A percentile compares a stretch with the other conserved stretches of the same genome.
Conservation (phyloP, 2,329 filamentous ascomycete genomes). For the Arthrobotrys megalospora region DNA sequence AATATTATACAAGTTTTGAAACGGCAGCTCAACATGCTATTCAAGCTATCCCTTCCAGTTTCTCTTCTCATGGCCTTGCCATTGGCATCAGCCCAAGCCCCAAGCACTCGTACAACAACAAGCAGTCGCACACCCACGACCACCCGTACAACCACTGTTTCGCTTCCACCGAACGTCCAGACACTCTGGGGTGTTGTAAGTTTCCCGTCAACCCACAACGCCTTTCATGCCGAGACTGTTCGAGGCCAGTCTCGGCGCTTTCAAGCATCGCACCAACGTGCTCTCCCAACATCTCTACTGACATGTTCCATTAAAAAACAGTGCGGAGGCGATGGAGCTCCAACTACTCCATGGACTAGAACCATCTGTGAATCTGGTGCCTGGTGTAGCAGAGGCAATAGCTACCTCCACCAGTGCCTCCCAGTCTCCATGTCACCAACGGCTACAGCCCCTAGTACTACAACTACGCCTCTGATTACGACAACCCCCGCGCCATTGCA, state of each 20-base stretch:
- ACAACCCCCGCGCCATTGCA: constrained; percentile 1
- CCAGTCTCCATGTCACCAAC: constrained; percentile 13
- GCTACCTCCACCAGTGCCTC: constrained; percentile 23
- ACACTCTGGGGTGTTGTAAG: constrained; percentile 26
- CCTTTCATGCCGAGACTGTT: neutral
- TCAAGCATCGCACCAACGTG: no score
- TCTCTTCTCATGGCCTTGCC: neutral
- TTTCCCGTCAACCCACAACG: neutral
- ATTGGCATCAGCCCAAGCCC: neutral
- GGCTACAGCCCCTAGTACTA: neutral
- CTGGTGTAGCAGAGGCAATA: constrained; percentile 2
- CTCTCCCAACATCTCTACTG: neutral
- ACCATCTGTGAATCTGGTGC: constrained; percentile 27
- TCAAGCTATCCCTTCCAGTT: neutral
- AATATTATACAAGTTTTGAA: neutral
- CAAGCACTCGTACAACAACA: no score
- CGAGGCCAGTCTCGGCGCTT: no score
- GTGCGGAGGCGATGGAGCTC: constrained; percentile 29
- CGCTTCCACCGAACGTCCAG: constrained; percentile 26
- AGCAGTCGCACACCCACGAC: neutral
- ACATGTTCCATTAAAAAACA: neutral
- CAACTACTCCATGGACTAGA: constrained; percentile 14
- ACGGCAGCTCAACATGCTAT: constrained; percentile 8
- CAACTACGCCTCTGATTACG: neutral
- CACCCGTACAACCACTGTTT: constrained; percentile 5